Conservation (phyloP, 805 yeast species). For the Ogataea pilisensis region DNA sequence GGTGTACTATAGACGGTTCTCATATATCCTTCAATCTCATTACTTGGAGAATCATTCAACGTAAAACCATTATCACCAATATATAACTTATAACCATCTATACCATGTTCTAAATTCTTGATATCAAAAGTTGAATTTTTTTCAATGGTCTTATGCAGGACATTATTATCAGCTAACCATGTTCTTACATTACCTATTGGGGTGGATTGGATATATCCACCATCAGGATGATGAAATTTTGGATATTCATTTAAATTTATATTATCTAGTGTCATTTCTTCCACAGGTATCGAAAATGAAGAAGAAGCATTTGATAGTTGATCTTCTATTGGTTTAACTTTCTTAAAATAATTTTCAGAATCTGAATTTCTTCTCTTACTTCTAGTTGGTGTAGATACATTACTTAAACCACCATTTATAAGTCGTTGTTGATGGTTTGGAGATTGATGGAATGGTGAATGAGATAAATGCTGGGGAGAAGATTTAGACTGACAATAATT, state of each 20-base stretch:
- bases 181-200: slow-evolving; percentile 60
- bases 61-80: slow-evolving; percentile 22
- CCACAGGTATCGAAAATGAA: slow-evolving; percentile 5
- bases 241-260: slow-evolving; percentile 46
- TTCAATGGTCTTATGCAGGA: slow-evolving; percentile 45
- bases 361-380: slow-evolving; percentile 37
- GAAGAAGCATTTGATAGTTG: slow-evolving; percentile 1
- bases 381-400: slow-evolving; percentile 20
- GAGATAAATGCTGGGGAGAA: slow-evolving; percentile 3
- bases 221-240: slow-evolving; percentile 55
- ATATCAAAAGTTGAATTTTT: slow-evolving; percentile 35
- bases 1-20: slow-evolving; percentile 24
- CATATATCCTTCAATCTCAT: slow-evolving; percentile 33
- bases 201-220: slow-evolving; percentile 57
- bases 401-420: slow-evolving; percentile 7
- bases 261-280: slow-evolving; percentile 24
- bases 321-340: slow-evolving; percentile 19
- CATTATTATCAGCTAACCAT: slow-evolving; percentile 38
- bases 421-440: slow-evolving; percentile 15
- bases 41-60: slow-evolving; percentile 23
- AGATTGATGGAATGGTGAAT: slow-evolving; percentile 4
- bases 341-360: slow-evolving; percentile 29
- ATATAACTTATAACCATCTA: slow-evolving; percentile 34
- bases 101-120: slow-evolving; percentile 29
- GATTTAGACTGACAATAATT: slow-evolving; percentile 8